phyloP scores from a whole-genome alignment of 768 basidiomycete species.

The Solioccasus polychromus region DNA sequence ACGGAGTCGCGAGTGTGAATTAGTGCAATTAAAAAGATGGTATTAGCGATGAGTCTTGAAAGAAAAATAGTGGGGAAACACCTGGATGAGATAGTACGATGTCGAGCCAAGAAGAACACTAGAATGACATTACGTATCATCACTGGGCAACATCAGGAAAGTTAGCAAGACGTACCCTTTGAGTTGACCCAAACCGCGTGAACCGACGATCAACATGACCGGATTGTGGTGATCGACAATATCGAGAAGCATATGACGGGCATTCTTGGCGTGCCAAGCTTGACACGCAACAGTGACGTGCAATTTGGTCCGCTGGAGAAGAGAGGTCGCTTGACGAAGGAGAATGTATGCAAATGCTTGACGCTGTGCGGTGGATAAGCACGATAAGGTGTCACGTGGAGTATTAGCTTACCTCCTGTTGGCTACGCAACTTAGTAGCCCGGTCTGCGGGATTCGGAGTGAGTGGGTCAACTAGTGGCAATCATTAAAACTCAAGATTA shows the following conservation, averaged over 20 bases:
- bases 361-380: conserved; percentile 47
- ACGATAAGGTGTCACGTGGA: conserved; percentile 3
- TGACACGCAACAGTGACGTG: conserved; percentile 89
- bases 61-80: conserved; percentile 25
- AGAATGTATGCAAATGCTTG: conserved; percentile 88
- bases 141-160: background rate
- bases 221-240: conserved; percentile 87
- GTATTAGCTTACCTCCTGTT: conserved; percentile 73
- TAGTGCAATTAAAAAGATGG: too few relatives aligned
- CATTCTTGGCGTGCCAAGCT: conserved; percentile 97
- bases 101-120: conserved; percentile 94
- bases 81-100: conserved; percentile 90
- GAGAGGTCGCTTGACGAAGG: conserved; percentile 80
- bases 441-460: conserved; percentile 74
- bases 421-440: conserved; percentile 74
- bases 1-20: too few relatives aligned
- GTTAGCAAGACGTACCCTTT: conserved; percentile 67
- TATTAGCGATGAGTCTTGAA: background rate
- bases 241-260: conserved; percentile 87
- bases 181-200: conserved; percentile 82
- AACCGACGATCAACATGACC: conserved; percentile 91
- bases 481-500: conserved; percentile 3
- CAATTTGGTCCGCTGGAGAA: conserved; percentile 87
- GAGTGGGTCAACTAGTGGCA: conserved; percentile 55
- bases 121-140: background rate